These are phyloP conservation scores for Metschnikowia anglica DNA, from an alignment of 805 yeast genomes.

Conservation along the genomic window DNA sequence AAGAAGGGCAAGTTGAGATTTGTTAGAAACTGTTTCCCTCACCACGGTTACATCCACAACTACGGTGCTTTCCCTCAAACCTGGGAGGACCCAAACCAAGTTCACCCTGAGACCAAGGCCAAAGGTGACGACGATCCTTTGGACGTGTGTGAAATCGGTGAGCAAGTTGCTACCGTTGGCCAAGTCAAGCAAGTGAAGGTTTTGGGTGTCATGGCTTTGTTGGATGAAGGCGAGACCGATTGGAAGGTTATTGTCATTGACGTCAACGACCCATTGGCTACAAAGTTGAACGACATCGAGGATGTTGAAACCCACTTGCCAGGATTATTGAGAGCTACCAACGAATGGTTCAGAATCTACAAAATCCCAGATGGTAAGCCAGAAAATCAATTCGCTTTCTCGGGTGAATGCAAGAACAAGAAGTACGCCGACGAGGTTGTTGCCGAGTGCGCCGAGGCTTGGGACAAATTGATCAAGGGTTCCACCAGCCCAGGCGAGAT, in stretches of 20 bases:
- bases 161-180: constrained; percentile 47
- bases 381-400: constrained; percentile 69
- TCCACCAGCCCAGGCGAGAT: constrained; percentile 33
- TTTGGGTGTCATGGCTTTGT: constrained; percentile 72
- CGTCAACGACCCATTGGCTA: constrained; percentile 62
- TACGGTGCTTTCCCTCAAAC: constrained; percentile 92
- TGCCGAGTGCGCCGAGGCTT: constrained; percentile 53
- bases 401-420: constrained; percentile 62
- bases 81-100: constrained; percentile 89
- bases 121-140: constrained; percentile 49
- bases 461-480: constrained; percentile 59
- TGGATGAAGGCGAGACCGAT: constrained; percentile 95
- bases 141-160: constrained; percentile 51
- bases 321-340: constrained; percentile 64
- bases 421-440: constrained; percentile 35
- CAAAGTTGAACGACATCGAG: constrained; percentile 55
- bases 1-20: constrained; percentile 75
- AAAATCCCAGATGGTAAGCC: constrained; percentile 83
- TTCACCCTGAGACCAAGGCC: constrained; percentile 45
- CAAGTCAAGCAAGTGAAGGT: constrained; percentile 54
- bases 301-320: constrained; percentile 73
- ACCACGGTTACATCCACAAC: constrained; percentile 81
- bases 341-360: constrained; percentile 80
- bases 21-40: constrained; percentile 77
- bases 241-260: constrained; percentile 85